Evolutionary conservation across 139 green algal species (phyloP), one percentile per base, ranked within the genome.

Genomic region (Deuterostichococcus epilithicus): DNA sequence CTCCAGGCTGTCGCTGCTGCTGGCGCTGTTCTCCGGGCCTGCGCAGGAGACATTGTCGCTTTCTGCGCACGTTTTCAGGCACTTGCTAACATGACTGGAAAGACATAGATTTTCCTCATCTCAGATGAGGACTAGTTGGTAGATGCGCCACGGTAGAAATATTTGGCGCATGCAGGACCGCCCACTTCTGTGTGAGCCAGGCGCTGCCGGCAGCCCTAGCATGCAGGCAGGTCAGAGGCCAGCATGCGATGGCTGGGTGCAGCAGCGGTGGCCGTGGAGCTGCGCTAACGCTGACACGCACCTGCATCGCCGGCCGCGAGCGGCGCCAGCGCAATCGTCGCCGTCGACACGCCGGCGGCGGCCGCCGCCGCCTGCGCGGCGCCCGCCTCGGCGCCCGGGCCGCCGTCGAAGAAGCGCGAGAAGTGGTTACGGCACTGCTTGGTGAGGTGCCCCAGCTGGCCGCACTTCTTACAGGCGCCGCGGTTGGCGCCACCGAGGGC

Each of bases 401-500:
- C 47, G 39, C 26, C 25, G 5, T 79, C 23, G 70, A 72, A 84
- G 45, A 74, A 78, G 18, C 37, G 34, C 18, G 86, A 84, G 68
- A 91, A 68, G 18, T 85, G 76, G 78, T 96, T 96, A 52, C 86
- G 86, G 86, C 92, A 97, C 88, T 97, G 91, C 83, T 93, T 93
- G 13, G 92, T 96, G 22, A 97, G 86, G 84, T 97, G 92, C 6
- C 92, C 92, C 22, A 96, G 79, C 69, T 94, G 86, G 33, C 92
- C 91, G 77, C 92, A 97, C 20, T 89, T 80, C 79, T 91, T 93
- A 82, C 92, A 97, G 30, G 90, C 92, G 23, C 92, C 92, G 26
- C 92, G 77, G 39, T 81, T 84, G 0, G 45, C 81, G 2, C 81
- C 86, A 26, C 84, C 82, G 20, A 88, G 84, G 6, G 79, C 86